These are phyloP conservation scores for Eutypella sp. DNA, from an alignment of 2,329 filamentous ascomycete genomes.

Conservation along the genomic window DNA sequence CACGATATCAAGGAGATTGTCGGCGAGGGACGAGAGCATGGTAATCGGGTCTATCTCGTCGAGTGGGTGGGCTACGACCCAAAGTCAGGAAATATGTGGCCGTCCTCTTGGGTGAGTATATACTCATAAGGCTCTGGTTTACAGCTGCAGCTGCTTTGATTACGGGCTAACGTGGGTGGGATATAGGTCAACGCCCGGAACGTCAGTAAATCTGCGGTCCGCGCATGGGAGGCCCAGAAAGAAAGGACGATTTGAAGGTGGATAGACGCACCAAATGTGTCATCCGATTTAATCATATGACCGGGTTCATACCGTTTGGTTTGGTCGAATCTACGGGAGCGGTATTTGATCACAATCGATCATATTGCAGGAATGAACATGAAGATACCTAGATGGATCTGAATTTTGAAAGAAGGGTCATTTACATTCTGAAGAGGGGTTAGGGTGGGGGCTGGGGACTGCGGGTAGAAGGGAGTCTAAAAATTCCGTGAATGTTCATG, in stretches of 20 bases:
- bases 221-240: conserved; percentile 7
- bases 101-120: conserved; percentile 23
- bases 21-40: conserved; percentile 9
- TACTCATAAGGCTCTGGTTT: not conserved
- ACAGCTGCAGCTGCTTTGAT: not conserved
- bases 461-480: no score
- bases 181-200: conserved; percentile 11
- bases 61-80: conserved; percentile 24
- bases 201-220: conserved; percentile 8
- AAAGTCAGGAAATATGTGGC: conserved; percentile 18
- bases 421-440: no score
- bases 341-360: no score
- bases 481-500: no score
- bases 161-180: conserved; percentile 1
- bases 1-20: conserved; percentile 18
- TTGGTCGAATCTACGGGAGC: no score
- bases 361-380: no score
- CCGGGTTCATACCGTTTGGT: no score
- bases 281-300: no score
- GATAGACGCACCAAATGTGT: not conserved
- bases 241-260: not conserved
- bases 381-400: no score
- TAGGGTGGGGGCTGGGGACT: no score
- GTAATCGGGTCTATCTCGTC: conserved; percentile 16
- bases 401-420: no score